A percentile compares a stretch with the other conserved stretches of the same genome.
phyloP scores from a whole-genome alignment of 2,329 filamentous ascomycete genomes.

The Acrodontium crateriforme region DNA sequence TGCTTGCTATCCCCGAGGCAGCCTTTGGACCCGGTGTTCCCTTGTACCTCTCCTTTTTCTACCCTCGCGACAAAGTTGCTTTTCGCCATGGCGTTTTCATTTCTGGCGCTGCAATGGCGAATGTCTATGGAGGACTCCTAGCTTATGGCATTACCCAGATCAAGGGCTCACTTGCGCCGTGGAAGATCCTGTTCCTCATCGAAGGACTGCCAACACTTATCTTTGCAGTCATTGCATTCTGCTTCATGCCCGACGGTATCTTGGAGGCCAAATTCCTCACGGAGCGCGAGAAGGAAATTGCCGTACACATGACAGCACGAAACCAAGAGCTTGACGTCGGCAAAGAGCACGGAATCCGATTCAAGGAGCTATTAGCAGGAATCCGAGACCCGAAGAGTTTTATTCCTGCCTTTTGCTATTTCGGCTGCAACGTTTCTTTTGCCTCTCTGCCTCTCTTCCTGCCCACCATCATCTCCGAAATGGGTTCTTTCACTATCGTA shows the following conservation, averaged over 20 bases:
- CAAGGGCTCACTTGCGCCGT: conserved; percentile 42
- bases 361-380: conserved; percentile 34
- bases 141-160: conserved; percentile 53
- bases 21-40: conserved; percentile 37
- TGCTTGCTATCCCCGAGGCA: conserved; percentile 28
- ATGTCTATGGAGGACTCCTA: conserved; percentile 58
- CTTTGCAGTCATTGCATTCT: conserved; percentile 40
- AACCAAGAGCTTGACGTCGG: conserved; percentile 34
- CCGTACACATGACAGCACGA: conserved; percentile 31
- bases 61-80: conserved; percentile 42
- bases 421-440: conserved; percentile 46
- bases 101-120: conserved; percentile 52
- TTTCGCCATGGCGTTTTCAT: conserved; percentile 42
- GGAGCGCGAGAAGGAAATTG: conserved; percentile 44
- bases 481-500: conserved; percentile 55
- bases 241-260: conserved; percentile 38
- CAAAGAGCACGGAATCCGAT: conserved; percentile 28
- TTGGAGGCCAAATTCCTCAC: conserved; percentile 39
- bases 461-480: conserved; percentile 33
- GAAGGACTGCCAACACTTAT: conserved; percentile 51
- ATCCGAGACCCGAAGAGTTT: conserved; percentile 24
- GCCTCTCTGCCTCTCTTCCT: conserved; percentile 35
- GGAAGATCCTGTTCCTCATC: conserved; percentile 48
- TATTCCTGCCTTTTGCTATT: conserved; percentile 38
- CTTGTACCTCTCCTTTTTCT: conserved; percentile 52